Base-by-base conservation (phyloP, 306 rosid genomes). In the Clitoria ternatea region DNA sequence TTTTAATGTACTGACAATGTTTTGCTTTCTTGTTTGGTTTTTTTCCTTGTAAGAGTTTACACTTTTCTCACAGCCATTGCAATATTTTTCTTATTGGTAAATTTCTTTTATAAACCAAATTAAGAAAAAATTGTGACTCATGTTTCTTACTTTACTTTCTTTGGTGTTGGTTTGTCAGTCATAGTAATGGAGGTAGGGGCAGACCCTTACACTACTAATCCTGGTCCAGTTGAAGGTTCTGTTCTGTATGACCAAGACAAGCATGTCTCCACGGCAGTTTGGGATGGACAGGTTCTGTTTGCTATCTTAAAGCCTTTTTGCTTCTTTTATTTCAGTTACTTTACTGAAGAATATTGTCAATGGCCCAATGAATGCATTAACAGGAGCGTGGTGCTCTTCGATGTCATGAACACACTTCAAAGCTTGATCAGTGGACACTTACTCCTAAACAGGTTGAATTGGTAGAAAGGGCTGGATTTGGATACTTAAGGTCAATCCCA, bases 371-470 rank as follows among this genome's bases (percentile, higher is more conserved):
- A 40, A 49, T 66, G 18, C 62, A 42, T 53, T 56, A 78, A 20
- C 89, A 95, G 99, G 99, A 95, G 84, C 99, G 97, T 23, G 99
- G 99, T 54, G 99, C 97, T 4, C 99, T 95, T 60, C 82, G 99
- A 85, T 95, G 99, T 79, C 99, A 95, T 2, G 99, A 95, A 56
- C 99, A 95, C 81, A 91, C 99, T 64, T 91, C 99, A 30, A 95
- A 91, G 82, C 96, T 95, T 40, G 99, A 91, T 75, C 99, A 95
- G 69, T 95, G 99, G 99, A 63, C 86, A 26, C 97, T 95, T 48
- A 89, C 84, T 1, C 64, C 71, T 24, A 83, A 71, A 78, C 99
- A 95, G 82, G 19, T 85, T 65, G 97, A 89, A 74, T 73, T 95
- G 77, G 97, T 95, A 15, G 91, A 89, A 57, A 84, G 74, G 71